These are phyloP conservation scores for Lenzites betulinus DNA, from an alignment of 768 basidiomycete species.

Conservation along the genomic window DNA sequence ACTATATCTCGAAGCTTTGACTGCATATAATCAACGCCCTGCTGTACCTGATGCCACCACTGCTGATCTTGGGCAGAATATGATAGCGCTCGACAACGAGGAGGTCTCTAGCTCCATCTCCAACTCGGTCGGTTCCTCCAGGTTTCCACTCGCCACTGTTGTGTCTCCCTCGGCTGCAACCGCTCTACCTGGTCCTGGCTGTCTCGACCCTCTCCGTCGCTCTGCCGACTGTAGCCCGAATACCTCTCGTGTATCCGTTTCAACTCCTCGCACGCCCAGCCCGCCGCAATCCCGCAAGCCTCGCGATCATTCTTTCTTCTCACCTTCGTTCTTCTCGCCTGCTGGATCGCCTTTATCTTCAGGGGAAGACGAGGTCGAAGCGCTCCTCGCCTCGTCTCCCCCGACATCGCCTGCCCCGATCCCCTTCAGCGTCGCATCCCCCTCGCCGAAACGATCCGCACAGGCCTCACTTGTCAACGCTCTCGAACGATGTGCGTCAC, in stretches of 20 bases:
- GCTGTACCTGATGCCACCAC: neutral
- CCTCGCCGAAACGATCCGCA: neutral
- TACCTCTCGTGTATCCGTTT: neutral
- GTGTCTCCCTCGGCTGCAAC: neutral
- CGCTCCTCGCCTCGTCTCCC: conserved; percentile 1
- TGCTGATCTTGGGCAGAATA: too few relatives aligned
- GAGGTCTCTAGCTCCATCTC: neutral
- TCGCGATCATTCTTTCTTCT: neutral
- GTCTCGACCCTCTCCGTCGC: neutral
- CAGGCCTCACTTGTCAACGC: neutral
- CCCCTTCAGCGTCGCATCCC: neutral
- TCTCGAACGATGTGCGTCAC: neutral
- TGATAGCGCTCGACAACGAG: too few relatives aligned
- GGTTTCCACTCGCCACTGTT: neutral
- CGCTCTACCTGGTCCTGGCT: neutral
- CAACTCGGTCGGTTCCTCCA: neutral
- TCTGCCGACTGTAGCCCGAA: neutral
- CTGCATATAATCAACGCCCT: neutral
- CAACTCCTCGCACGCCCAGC: conserved; percentile 1
- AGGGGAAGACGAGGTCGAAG: conserved; percentile 4
- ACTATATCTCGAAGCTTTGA: neutral
- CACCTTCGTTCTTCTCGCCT: conserved; percentile 10
- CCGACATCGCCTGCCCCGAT: neutral
- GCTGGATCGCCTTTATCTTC: neutral
- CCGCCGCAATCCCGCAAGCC: neutral